These are phyloP conservation scores for Candida suzukii DNA, from an alignment of 805 yeast genomes.

Conservation along the genomic window DNA sequence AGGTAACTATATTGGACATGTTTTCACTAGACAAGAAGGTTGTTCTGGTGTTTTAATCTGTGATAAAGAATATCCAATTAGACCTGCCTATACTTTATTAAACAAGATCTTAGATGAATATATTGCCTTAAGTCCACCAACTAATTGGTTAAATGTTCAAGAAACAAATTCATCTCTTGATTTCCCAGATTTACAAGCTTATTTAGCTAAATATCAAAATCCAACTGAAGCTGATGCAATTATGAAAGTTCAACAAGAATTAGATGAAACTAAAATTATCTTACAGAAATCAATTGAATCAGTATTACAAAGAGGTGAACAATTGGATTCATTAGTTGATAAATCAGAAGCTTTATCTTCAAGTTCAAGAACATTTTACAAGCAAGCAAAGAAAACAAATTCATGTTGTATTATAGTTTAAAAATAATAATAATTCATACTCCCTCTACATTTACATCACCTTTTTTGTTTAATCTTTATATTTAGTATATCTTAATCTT, in stretches of 20 bases:
- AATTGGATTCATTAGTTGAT: constrained; percentile 87
- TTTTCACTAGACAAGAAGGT: constrained; percentile 85
- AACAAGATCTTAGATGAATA: constrained; percentile 91
- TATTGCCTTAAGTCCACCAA: constrained; percentile 69
- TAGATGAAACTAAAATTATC: constrained; percentile 95
- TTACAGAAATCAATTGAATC: constrained; percentile 92
- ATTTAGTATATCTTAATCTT: no score
- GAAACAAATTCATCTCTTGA: constrained; percentile 39
- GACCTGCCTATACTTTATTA: constrained; percentile 91
- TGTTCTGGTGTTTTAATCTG: constrained; percentile 86
- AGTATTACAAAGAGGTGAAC: constrained; percentile 94
- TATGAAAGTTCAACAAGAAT: constrained; percentile 95
- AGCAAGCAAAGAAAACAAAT: constrained; percentile 92
- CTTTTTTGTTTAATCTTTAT: background rate
- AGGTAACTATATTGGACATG: constrained; percentile 85
- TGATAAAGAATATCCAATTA: constrained; percentile 92
- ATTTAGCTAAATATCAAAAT: constrained; percentile 84
- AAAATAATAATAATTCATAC: constrained; percentile 6
- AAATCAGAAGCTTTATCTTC: constrained; percentile 89
- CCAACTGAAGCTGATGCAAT: constrained; percentile 96
- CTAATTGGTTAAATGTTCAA: constrained; percentile 52
- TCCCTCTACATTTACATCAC: background rate
- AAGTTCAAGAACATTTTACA: constrained; percentile 89
- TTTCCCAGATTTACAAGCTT: constrained; percentile 57
- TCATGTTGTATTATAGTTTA: constrained; percentile 79